Evolutionary conservation across 129 eudicot genomes (phyloP), one percentile per base, ranked within the genome.

Genomic region (Erigeron canadensis): DNA sequence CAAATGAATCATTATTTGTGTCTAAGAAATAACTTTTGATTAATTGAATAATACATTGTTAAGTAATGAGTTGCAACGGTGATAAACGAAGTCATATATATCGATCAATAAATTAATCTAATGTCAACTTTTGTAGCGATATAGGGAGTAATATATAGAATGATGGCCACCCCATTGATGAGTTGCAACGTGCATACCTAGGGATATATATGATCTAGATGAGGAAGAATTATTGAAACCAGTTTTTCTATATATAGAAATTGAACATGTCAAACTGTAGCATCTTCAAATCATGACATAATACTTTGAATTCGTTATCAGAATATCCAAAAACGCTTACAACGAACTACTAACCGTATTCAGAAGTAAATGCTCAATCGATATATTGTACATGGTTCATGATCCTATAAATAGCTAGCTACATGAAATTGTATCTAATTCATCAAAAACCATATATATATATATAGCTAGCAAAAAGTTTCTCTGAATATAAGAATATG

Each of bases 341-440:
- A 70, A 43, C n/a, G 7, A 50, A 63, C 73, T 8, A 28, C 73
- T 57, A 75, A 75, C 67, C 7, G 54, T 56, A 40, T 38, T 11
- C n/a, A 5, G 5, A 42, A 65, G 34, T 75, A 22, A 55, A 75
- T 54, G 55, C 57, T 55, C 44, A 21, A 23, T 34, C 23, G 22
- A 22, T 8, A 56, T 4, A 10, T 3, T 4, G 40, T 60, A 0
- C 15, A 47, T 28, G 15, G 69, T 51, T 18, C 17, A 21, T 67
- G 12, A 38, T 59, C 72, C 73, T 54, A 56, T 65, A 56, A 23
- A 67, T 75, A 75, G 73, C 4, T 75, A 75, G 73, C 4, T 8
- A 39, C 37, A 58, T n/a, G 6, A 11, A 12, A 58, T 11, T 58
- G 5, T 2, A 72, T 6, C 18, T 13, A 18, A 5, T 73, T 19